Evolutionary conservation across 1,284 basidiomycete genomes (phyloP).

Genomic region (Takashimella tepidaria): DNA sequence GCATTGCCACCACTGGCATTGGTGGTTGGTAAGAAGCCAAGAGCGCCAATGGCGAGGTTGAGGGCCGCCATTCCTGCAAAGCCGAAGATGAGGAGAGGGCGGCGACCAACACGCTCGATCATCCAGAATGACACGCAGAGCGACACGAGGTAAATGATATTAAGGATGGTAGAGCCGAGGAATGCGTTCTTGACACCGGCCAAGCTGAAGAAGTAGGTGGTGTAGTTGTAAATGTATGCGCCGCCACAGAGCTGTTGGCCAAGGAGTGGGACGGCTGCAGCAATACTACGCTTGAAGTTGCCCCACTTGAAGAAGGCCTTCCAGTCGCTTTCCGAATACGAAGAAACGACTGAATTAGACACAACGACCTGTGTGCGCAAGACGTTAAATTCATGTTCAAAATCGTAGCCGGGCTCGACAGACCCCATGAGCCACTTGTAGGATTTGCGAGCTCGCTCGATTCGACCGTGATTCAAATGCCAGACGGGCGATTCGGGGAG

Average conservation of each 20-base stretch:
- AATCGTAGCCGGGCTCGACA: slow-evolving; percentile 13
- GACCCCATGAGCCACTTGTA: slow-evolving; percentile 11
- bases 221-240: slow-evolving; percentile 15
- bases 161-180: slow-evolving; percentile 5
- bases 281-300: slow-evolving; percentile 15
- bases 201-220: slow-evolving; percentile 18
- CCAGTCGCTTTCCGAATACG: too few relatives aligned
- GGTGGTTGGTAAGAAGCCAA: slow-evolving; percentile 21
- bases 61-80: slow-evolving; percentile 27
- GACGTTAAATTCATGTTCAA: slow-evolving; percentile 13
- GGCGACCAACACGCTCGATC: slow-evolving; percentile 41
- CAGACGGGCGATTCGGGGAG: slow-evolving; percentile 5
- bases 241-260: slow-evolving; percentile 14
- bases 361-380: slow-evolving; percentile 9
- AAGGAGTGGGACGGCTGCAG: slow-evolving; percentile 9
- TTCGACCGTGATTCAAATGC: too few relatives aligned
- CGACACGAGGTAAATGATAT: slow-evolving; percentile 34
- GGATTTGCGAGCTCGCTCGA: slow-evolving; percentile 11
- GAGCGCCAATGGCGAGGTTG: slow-evolving; percentile 34
- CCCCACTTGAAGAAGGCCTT: slow-evolving; percentile 10
- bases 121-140: slow-evolving; percentile 36
- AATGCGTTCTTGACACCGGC: slow-evolving; percentile 6
- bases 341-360: too few relatives aligned
- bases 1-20: background rate
- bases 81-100: slow-evolving; percentile 38